phyloP scores from a whole-genome alignment of 2,329 filamentous ascomycete species.

The Trichoderma asperellum region DNA sequence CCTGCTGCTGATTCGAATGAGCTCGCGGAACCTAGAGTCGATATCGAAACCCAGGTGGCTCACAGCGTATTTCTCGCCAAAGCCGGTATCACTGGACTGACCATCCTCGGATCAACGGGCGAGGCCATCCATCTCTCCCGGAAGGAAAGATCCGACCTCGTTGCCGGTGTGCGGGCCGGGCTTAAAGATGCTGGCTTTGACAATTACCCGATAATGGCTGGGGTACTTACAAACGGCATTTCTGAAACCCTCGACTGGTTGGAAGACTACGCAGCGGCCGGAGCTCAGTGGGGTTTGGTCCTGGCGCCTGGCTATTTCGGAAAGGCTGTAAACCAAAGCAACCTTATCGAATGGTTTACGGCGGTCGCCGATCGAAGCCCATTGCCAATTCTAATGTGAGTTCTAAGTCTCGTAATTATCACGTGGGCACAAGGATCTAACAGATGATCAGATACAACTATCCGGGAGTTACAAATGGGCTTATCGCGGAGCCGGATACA shows the following conservation, averaged over 20 bases:
- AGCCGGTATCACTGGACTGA: slow-evolving; percentile 63
- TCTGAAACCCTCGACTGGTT: slow-evolving; percentile 64
- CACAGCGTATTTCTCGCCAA: slow-evolving; percentile 64
- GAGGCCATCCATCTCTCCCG: slow-evolving; percentile 65
- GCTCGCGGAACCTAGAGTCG: slow-evolving; percentile 54
- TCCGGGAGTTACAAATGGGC: slow-evolving; percentile 68
- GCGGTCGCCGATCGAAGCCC: slow-evolving; percentile 61
- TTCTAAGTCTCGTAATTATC: slow-evolving; percentile 10
- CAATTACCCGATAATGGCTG: slow-evolving; percentile 64
- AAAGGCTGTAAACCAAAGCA: slow-evolving; percentile 56
- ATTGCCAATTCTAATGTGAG: slow-evolving; percentile 63
- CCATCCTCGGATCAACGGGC: slow-evolving; percentile 66
- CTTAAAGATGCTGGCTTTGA: slow-evolving; percentile 59
- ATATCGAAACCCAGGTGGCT: slow-evolving; percentile 60
- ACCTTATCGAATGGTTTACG: slow-evolving; percentile 61
- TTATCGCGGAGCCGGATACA: slow-evolving; percentile 61
- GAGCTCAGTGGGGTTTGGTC: slow-evolving; percentile 62
- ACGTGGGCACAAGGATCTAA: slow-evolving; percentile 6
- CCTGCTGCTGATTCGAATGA: slow-evolving; percentile 47
- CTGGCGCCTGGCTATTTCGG: slow-evolving; percentile 66
- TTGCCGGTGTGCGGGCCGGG: slow-evolving; percentile 59
- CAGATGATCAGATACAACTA: slow-evolving; percentile 60
- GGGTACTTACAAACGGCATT: slow-evolving; percentile 64
- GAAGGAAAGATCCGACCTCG: slow-evolving; percentile 59
- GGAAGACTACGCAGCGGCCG: slow-evolving; percentile 57